Conservation (phyloP, 768 basidiomycete species). For the Arthromyces matolae region DNA sequence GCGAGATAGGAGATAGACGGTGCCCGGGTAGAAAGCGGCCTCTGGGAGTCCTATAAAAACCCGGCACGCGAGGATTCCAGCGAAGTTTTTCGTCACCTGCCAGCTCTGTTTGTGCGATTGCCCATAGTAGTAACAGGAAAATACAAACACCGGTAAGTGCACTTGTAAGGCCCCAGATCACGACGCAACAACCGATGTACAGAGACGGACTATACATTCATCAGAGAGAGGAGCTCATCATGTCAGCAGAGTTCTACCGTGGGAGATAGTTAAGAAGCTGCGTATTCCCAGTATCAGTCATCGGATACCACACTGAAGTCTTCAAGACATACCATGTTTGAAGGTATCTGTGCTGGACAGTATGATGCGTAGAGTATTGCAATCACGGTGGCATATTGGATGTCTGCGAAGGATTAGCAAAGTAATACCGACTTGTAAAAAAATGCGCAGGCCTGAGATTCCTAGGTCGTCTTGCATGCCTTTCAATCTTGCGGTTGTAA, state of each 20-base stretch:
- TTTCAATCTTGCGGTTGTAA: slow-evolving; percentile 48
- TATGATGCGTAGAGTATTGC: slow-evolving; percentile 57
- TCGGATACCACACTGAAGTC: neutral
- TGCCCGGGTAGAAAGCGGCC: slow-evolving; percentile 64
- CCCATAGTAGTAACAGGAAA: neutral
- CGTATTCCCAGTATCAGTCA: neutral
- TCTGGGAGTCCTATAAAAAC: slow-evolving; percentile 65
- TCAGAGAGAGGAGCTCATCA: neutral
- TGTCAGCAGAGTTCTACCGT: slow-evolving; percentile 29
- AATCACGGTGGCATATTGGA: slow-evolving; percentile 50
- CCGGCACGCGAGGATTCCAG: slow-evolving; percentile 53
- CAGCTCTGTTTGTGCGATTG: neutral
- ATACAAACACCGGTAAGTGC: slow-evolving; percentile 57
- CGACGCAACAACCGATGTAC: slow-evolving; percentile 58
- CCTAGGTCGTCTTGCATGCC: slow-evolving; percentile 47
- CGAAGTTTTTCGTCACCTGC: slow-evolving; percentile 51
- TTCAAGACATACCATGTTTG: slow-evolving; percentile 63
- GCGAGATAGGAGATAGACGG: slow-evolving; percentile 43
- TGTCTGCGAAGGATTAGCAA: slow-evolving; percentile 32
- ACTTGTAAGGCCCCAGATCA: slow-evolving; percentile 62
- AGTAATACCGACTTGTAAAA: neutral
- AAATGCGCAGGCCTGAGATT: slow-evolving; percentile 33
- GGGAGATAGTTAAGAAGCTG: slow-evolving; percentile 55
- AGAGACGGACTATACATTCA: slow-evolving; percentile 44
- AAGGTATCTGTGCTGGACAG: slow-evolving; percentile 62